Conservation (phyloP, 2,329 filamentous ascomycete species). For the Xylaria multiplex region DNA sequence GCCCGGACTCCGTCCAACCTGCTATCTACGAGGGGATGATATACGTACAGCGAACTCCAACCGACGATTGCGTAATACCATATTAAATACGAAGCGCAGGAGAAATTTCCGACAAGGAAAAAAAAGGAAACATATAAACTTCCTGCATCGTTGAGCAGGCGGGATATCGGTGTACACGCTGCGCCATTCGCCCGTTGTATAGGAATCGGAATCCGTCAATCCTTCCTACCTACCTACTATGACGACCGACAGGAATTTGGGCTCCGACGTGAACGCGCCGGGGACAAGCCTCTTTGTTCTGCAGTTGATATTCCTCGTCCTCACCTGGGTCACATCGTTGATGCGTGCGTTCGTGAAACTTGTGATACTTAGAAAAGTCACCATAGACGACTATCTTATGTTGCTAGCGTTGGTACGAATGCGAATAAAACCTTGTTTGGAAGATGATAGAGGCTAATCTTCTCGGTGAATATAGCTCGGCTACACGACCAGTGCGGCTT, state of each 20-base stretch:
- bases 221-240: constrained; percentile 13
- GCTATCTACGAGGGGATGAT: constrained; percentile 18
- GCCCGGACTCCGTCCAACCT: constrained; percentile 12
- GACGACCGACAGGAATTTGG: constrained; percentile 34
- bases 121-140: neutral
- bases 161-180: neutral
- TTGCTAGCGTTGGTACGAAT: constrained; percentile 56
- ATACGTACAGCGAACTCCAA: constrained; percentile 3
- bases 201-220: neutral
- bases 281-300: constrained; percentile 42
- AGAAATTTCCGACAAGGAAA: neutral
- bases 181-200: neutral
- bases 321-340: constrained; percentile 52
- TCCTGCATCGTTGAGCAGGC: neutral
- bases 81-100: constrained; percentile 2
- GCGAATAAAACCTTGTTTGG: neutral
- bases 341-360: constrained; percentile 58
- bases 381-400: constrained; percentile 60
- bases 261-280: constrained; percentile 41
- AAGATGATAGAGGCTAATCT: constrained; percentile 24
- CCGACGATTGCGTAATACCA: neutral
- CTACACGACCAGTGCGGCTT: constrained; percentile 49
- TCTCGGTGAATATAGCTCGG: constrained; percentile 47
- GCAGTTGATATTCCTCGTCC: constrained; percentile 47
- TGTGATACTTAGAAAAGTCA: constrained; percentile 55